phyloP scores from a whole-genome alignment of 768 basidiomycete genomes.

The Suillus decipiens region DNA sequence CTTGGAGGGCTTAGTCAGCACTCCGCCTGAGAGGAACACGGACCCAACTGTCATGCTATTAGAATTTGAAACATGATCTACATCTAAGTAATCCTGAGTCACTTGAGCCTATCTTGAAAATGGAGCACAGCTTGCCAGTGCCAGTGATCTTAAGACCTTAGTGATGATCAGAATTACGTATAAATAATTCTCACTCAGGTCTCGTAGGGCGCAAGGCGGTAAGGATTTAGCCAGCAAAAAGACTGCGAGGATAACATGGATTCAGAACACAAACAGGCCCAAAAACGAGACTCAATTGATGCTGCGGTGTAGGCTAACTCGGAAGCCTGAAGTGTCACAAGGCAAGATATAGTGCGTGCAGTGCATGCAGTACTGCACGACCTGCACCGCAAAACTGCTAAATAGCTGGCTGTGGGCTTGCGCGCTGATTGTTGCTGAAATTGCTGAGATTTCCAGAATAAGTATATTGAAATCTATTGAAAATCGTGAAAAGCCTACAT shows the following conservation, averaged over 20 bases:
- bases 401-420: background rate
- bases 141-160: background rate
- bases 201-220: no score
- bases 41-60: background rate
- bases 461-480: background rate
- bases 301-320: background rate
- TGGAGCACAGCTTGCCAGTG: background rate
- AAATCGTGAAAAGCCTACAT: background rate
- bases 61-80: no score
- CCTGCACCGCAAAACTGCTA: background rate
- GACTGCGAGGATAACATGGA: no score
- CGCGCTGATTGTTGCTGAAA: background rate
- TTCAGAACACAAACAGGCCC: no score
- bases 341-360: background rate
- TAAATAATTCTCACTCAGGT: no score
- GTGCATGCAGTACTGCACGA: background rate
- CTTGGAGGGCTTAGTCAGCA: background rate
- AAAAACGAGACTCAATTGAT: no score
- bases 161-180: background rate
- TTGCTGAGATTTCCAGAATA: background rate
- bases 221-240: no score
- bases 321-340: background rate
- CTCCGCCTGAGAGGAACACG: background rate
- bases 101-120: background rate
- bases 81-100: background rate